Conservation (phyloP, 1,284 basidiomycete species). For the Ceratobasidium sp. region DNA sequence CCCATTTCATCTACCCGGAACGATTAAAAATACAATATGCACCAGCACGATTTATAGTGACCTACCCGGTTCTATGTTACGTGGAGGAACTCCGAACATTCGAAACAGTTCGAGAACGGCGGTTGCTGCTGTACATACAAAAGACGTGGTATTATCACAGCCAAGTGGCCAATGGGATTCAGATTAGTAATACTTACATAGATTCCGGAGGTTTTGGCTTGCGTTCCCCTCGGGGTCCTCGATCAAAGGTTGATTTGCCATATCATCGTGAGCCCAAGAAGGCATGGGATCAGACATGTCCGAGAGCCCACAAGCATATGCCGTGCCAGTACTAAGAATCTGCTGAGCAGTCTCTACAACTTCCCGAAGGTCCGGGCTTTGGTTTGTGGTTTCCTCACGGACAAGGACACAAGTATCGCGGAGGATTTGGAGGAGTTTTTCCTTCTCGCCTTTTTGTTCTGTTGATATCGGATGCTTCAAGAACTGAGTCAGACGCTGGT, state of each 20-base stretch:
- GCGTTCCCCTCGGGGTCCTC: not conserved
- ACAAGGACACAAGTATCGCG: conserved; percentile 15
- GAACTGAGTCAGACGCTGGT: not conserved
- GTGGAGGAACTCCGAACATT: not conserved
- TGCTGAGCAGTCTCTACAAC: not conserved
- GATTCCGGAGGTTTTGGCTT: not conserved
- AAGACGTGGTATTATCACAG: too few relatives aligned
- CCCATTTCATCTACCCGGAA: not conserved
- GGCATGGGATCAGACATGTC: conserved; percentile 14
- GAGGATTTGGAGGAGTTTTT: conserved; percentile 5
- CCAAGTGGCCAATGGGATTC: too few relatives aligned
- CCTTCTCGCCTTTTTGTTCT: not conserved
- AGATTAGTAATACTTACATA: not conserved
- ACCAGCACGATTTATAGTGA: too few relatives aligned
- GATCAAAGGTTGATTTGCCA: not conserved
- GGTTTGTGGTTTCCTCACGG: not conserved
- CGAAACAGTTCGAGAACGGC: too few relatives aligned
- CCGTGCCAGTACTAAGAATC: not conserved
- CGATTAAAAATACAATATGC: too few relatives aligned
- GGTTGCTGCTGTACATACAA: too few relatives aligned
- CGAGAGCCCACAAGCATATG: not conserved
- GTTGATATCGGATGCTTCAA: not conserved
- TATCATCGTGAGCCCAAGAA: conserved; percentile 31
- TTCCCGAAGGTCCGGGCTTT: not conserved
- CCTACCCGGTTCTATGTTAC: not conserved